Percentiles rank a stretch among this genome's conserved stretches.
These are phyloP conservation scores for Bruguiera sexangula DNA, from an alignment of 345 rosid species.

Conservation along the genomic window DNA sequence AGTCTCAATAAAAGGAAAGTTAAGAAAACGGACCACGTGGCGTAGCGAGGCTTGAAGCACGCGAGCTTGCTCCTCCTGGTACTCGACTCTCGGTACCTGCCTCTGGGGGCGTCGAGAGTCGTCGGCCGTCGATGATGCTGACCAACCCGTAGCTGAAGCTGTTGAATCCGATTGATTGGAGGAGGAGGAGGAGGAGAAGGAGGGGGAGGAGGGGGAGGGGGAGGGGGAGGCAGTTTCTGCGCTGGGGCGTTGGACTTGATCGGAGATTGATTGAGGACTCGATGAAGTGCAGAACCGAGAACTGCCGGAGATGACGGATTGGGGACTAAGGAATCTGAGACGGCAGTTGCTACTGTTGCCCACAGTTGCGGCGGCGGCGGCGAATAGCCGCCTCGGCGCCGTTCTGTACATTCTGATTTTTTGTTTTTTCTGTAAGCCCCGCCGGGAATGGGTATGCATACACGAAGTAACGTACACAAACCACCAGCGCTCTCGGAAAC, in stretches of 20 bases:
- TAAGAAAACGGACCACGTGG: conserved; percentile 56
- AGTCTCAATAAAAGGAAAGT: not conserved
- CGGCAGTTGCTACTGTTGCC: conserved; percentile 3
- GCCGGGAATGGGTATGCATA: no score
- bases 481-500: no score
- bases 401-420: conserved; percentile 46
- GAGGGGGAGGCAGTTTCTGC: not conserved
- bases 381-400: conserved; percentile 49
- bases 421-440: not conserved
- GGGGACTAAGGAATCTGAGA: conserved; percentile 22
- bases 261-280: conserved; percentile 29
- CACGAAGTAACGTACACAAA: no score
- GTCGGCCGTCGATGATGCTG: conserved; percentile 33
- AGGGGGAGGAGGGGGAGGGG: not conserved
- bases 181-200: no score
- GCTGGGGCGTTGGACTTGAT: conserved; percentile 11
- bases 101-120: conserved; percentile 38
- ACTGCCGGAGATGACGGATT: conserved; percentile 13
- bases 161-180: conserved; percentile 36
- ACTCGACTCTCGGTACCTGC: conserved; percentile 47
- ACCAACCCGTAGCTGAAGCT: conserved; percentile 16
- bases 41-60: conserved; percentile 71
- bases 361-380: conserved; percentile 20
- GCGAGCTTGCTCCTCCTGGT: conserved; percentile 71
- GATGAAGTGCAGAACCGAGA: conserved; percentile 38